These are phyloP conservation scores for Alternaria incomplexa DNA, from an alignment of 2,329 filamentous ascomycete species.

Conservation along the genomic window DNA sequence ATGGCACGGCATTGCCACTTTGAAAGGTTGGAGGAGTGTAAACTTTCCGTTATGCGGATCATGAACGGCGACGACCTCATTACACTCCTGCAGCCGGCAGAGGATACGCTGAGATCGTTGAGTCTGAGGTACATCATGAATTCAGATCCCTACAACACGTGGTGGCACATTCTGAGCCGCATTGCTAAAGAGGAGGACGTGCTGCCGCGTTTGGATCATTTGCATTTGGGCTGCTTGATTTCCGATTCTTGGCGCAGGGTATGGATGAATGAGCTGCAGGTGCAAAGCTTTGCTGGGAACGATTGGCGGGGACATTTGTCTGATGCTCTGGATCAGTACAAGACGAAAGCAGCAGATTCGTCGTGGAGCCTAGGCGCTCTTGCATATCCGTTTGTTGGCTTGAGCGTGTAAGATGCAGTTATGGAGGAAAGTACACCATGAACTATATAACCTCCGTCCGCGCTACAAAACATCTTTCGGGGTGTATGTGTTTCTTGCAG, in stretches of 20 bases:
- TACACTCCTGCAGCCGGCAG: constrained; percentile 17
- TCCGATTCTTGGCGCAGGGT: not conserved
- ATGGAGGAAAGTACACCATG: not conserved
- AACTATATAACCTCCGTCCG: not conserved
- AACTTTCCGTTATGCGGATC: constrained; percentile 25
- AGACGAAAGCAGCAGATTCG: constrained; percentile 12
- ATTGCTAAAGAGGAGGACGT: constrained; percentile 7
- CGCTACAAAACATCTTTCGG: not conserved
- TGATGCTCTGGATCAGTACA: constrained; percentile 1
- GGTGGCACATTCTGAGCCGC: constrained; percentile 20
- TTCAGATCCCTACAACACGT: constrained; percentile 11
- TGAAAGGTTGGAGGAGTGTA: constrained; percentile 17
- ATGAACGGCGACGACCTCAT: constrained; percentile 14
- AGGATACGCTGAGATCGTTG: constrained; percentile 14
- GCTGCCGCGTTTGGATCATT: constrained; percentile 8
- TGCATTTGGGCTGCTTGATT: constrained; percentile 21
- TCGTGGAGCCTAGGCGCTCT: constrained; percentile 26
- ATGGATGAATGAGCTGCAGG: constrained; percentile 11
- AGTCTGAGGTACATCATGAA: constrained; percentile 19
- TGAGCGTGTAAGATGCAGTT: not conserved
- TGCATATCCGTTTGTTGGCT: constrained; percentile 27
- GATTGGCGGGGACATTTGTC: constrained; percentile 12
- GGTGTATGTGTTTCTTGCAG: accelerated
- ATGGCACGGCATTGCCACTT: constrained; percentile 31
- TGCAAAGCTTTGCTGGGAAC: constrained; percentile 3